These are phyloP conservation scores for Sergeia podlipaevii DNA, from an alignment of 208 protist species.

Conservation along the genomic window DNA sequence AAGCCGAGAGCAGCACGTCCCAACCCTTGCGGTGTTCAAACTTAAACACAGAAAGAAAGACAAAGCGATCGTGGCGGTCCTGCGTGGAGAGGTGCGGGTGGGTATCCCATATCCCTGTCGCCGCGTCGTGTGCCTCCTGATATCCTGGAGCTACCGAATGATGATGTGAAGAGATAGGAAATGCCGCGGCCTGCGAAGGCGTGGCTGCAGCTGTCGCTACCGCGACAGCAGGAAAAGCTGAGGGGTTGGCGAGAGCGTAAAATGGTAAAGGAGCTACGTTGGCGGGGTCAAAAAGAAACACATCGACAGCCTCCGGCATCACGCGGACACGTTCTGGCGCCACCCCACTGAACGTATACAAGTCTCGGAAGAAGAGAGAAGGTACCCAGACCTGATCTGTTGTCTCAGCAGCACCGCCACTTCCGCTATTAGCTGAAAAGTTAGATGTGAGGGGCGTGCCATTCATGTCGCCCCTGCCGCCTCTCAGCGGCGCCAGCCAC, in stretches of 20 bases:
- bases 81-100: slow-evolving; percentile 14
- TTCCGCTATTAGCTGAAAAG: background rate
- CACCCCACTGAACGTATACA: slow-evolving; percentile 32
- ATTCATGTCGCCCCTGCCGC: too few species aligned
- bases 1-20: slow-evolving; percentile 52
- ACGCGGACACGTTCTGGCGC: slow-evolving; percentile 14
- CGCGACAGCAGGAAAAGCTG: background rate
- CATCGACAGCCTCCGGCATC: slow-evolving; percentile 56
- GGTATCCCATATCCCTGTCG: slow-evolving; percentile 11
- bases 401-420: background rate
- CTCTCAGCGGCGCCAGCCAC: slow-evolving; percentile 13
- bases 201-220: too few species aligned
- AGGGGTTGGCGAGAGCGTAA: background rate
- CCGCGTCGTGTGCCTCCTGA: background rate
- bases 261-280: slow-evolving; percentile 6
- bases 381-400: slow-evolving; percentile 64
- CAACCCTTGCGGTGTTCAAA: slow-evolving; percentile 64
- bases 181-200: too few species aligned
- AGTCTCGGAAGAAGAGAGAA: slow-evolving; percentile 33
- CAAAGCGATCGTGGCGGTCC: slow-evolving; percentile 18
- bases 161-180: background rate
- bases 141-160: background rate
- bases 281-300: slow-evolving; percentile 35
- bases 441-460: background rate
- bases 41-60: slow-evolving; percentile 67